Conservation (phyloP, 352 stramenopile species). For the Phytopythium aichiense region DNA sequence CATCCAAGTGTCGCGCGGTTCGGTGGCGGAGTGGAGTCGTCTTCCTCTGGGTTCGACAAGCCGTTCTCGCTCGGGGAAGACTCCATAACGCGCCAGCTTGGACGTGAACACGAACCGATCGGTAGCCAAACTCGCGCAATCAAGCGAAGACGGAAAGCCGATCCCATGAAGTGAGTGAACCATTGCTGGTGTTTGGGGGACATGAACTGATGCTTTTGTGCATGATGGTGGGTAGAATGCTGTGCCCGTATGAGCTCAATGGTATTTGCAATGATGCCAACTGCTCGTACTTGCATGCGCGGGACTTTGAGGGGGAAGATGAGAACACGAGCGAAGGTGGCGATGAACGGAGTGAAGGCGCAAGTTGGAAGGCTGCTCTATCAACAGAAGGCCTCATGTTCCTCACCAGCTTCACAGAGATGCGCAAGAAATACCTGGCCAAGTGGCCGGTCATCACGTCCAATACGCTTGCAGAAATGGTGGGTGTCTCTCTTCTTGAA, state of each 20-base stretch:
- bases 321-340: not conserved
- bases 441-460: constrained; percentile 48
- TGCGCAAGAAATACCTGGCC: constrained; percentile 13
- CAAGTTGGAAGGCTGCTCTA: not conserved
- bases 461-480: constrained; percentile 8
- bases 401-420: not conserved
- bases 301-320: constrained; percentile 33
- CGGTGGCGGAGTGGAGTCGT: not conserved
- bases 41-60: constrained; percentile 13
- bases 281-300: constrained; percentile 59
- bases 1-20: not conserved
- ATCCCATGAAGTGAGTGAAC: constrained; percentile 58
- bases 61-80: constrained; percentile 34
- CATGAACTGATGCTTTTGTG: not conserved
- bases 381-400: not conserved
- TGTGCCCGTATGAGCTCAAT: constrained; percentile 73
- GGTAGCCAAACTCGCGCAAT: not conserved
- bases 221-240: constrained; percentile 26
- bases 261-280: constrained; percentile 74
- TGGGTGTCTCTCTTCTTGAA: constrained; percentile 11
- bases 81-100: constrained; percentile 41
- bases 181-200: not conserved
- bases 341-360: not conserved
- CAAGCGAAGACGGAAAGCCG: constrained; percentile 18
- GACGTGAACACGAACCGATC: not conserved